Evolutionary conservation across 1,284 basidiomycete species (phyloP).

Genomic region (Microbotryum intermedium): DNA sequence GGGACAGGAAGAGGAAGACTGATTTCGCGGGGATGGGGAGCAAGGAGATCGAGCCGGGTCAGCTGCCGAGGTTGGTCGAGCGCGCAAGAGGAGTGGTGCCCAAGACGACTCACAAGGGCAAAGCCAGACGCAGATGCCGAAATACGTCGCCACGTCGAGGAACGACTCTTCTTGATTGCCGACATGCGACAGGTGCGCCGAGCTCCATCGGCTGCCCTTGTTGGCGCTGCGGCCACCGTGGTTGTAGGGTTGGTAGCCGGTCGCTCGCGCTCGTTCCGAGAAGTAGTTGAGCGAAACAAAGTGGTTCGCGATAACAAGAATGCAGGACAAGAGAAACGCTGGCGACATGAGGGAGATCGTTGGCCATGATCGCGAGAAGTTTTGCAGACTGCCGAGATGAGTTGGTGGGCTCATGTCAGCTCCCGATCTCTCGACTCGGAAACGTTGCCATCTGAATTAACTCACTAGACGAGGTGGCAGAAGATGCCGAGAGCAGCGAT

Average conservation of each 20-base stretch:
- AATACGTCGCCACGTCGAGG: constrained; percentile 83
- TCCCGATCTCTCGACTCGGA: too few species aligned
- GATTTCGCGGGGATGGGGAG: constrained; percentile 46
- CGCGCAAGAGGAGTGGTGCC: not conserved
- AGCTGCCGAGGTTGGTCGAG: not conserved
- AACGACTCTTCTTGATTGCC: constrained; percentile 46
- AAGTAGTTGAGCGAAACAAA: constrained; percentile 94
- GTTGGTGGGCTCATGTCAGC: not conserved
- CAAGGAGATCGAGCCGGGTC: not conserved
- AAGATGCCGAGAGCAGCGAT: constrained; percentile 66
- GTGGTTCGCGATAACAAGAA: constrained; percentile 74
- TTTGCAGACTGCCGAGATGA: constrained; percentile 46
- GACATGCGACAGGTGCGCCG: too few species aligned
- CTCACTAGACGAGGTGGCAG: constrained; percentile 67
- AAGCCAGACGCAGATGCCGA: constrained; percentile 86
- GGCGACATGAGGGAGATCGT: constrained; percentile 74
- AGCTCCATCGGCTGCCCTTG: too few species aligned
- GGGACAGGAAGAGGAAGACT: constrained; percentile 79
- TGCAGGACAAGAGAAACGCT: constrained; percentile 72
- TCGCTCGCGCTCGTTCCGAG: constrained; percentile 48
- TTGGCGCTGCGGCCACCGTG: too few species aligned
- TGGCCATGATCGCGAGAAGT: constrained; percentile 81
- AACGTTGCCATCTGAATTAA: not conserved
- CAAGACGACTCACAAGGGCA: constrained; percentile 15
- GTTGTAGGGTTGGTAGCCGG: not conserved